These are phyloP conservation scores for Discostella stelligera DNA, from an alignment of 352 stramenopile species.

Conservation along the genomic window DNA sequence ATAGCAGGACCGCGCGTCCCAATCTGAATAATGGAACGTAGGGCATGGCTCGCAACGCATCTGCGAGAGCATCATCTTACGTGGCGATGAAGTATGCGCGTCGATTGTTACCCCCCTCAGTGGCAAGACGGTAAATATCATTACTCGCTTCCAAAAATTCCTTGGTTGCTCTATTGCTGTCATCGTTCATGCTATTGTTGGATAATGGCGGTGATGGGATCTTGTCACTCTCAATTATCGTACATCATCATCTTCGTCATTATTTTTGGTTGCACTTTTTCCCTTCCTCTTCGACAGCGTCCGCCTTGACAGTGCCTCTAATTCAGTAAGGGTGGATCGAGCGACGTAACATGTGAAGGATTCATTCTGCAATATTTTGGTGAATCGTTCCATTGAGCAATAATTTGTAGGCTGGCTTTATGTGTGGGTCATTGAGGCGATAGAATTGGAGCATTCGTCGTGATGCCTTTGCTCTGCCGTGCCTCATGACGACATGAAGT, in stretches of 20 bases:
- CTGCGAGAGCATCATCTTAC: constrained; percentile 68
- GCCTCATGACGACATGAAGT: constrained; percentile 56
- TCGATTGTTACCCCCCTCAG: constrained; percentile 28
- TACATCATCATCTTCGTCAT: constrained; percentile 26
- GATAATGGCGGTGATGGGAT: neutral
- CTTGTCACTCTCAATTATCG: constrained; percentile 47
- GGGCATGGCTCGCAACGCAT: constrained; percentile 48
- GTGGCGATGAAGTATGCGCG: constrained; percentile 65
- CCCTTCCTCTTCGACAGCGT: constrained; percentile 12
- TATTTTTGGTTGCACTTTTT: constrained; percentile 18
- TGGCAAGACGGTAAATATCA: constrained; percentile 44
- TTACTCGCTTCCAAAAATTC: constrained; percentile 43
- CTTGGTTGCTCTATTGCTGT: constrained; percentile 9
- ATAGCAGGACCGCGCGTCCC: constrained; percentile 57
- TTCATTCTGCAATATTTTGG: constrained; percentile 60
- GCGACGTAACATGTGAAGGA: constrained; percentile 44
- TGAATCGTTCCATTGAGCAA: constrained; percentile 51
- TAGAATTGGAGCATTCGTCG: constrained; percentile 77
- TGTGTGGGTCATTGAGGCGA: constrained; percentile 56
- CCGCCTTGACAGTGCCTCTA: constrained; percentile 38
- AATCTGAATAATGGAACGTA: constrained; percentile 65
- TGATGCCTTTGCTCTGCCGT: constrained; percentile 71
- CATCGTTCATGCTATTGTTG: constrained; percentile 15
- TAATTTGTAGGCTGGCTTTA: too few relatives aligned
- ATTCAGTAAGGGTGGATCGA: constrained; percentile 51